Base-by-base conservation (phyloP, 768 basidiomycete genomes). In the Candolleomyces eurysporus region DNA sequence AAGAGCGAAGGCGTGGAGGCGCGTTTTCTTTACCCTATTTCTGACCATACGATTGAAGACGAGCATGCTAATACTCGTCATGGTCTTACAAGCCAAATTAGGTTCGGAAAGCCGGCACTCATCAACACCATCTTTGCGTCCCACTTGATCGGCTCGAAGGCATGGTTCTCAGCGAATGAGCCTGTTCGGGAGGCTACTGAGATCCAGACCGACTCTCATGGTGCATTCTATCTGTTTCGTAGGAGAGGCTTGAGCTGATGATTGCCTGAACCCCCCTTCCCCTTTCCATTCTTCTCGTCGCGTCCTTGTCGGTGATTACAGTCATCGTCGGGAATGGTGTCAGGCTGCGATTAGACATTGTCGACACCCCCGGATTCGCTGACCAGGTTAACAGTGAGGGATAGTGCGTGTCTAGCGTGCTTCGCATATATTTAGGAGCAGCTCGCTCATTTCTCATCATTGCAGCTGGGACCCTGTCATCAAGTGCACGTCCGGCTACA, bases 121-220 rank as follows among this genome's bases (percentile, higher is more conserved):
- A 94, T 98, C 74, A 98, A 98, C 84, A 98, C 96, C 52, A 92
- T 99, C 75, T 99, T 99, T 73, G 96, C 97, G 62, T 96, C 95
- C 60, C 96, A 98, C 79, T 84, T 99, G 73, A 90, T 98, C 70
- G 96, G 97, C 80, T 92, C 94, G 43, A 98, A 99, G 83, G 96
- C 96, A 40, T 90, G 97, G 30, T 78, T 94, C 65, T 85, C 89
- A 63, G 76, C 93, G 9, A 91, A 96, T 61, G 93, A 94, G 68
- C 90, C 92, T 13, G 90, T 96, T 46, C 86, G 94, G 67, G 91
- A 95, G 78, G 98, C 96, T 11, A 98, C 97, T 17, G 96, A 98
- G 71, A 98, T 98, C 72, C 92, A 96, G 76, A 86, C 92, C 10
- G 92, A 86, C 59, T 96, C 94, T 30, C 95, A 97, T 84, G 89